phyloP scores from a whole-genome alignment of 805 yeast genomes.

The Saccharomycopsis fibuligera region DNA sequence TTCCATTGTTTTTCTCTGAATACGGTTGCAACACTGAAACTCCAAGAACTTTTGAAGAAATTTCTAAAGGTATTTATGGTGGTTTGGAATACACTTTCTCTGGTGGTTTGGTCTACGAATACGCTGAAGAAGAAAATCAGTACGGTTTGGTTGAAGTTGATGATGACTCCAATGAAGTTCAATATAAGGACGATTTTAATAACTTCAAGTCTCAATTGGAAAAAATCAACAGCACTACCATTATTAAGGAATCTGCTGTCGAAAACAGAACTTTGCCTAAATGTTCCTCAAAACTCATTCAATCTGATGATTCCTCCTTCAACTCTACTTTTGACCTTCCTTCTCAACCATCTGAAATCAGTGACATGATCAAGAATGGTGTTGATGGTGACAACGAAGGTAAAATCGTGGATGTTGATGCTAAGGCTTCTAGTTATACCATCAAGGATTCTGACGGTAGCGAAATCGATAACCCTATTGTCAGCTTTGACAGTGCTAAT shows the following conservation, averaged over 20 bases:
- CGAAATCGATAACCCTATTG: slow-evolving; percentile 31
- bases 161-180: slow-evolving; percentile 34
- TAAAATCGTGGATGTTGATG: slow-evolving; percentile 33
- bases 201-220: slow-evolving; percentile 40
- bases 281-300: slow-evolving; percentile 38
- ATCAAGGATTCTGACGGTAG: slow-evolving; percentile 33
- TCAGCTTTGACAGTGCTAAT: slow-evolving; percentile 32
- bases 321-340: slow-evolving; percentile 45
- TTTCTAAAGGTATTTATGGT: slow-evolving; percentile 58
- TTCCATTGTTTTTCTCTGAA: slow-evolving; percentile 68
- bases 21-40: slow-evolving; percentile 73
- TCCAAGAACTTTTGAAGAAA: slow-evolving; percentile 86
- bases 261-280: slow-evolving; percentile 26
- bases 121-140: slow-evolving; percentile 65
- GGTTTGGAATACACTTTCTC: slow-evolving; percentile 62
- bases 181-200: slow-evolving; percentile 42
- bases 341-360: slow-evolving; percentile 38
- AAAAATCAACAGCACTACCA: slow-evolving; percentile 31
- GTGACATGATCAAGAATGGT: slow-evolving; percentile 42
- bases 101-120: slow-evolving; percentile 94
- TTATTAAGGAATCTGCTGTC: slow-evolving; percentile 33
- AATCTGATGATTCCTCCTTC: slow-evolving; percentile 34
- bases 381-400: slow-evolving; percentile 41
- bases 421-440: slow-evolving; percentile 36
- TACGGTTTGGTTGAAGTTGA: slow-evolving; percentile 68